Conservation (phyloP, 2,329 filamentous ascomycete species). For the Cryphonectria parasitica region DNA sequence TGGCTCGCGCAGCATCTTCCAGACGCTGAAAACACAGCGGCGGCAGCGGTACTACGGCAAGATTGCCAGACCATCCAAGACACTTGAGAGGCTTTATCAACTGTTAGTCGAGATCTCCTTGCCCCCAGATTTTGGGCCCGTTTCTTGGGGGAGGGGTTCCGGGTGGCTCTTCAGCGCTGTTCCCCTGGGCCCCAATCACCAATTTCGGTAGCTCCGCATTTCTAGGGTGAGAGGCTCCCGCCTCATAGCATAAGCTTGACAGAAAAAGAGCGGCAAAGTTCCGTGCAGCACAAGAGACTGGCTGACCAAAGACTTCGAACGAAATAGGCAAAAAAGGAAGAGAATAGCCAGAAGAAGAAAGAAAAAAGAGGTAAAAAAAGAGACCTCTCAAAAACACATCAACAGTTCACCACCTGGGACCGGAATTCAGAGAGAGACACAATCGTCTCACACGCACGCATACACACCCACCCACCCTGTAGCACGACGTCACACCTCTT, state of each 20-base stretch:
- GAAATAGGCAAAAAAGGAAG: no score
- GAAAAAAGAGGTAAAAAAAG: no score
- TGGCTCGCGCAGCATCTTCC: background rate
- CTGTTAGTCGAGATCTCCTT: background rate
- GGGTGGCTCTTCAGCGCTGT: background rate
- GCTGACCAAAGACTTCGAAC: background rate
- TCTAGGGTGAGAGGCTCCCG: slow-evolving; percentile 18
- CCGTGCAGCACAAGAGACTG: background rate
- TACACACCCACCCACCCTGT: background rate
- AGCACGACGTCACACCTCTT: slow-evolving; percentile 10
- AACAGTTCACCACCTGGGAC: background rate
- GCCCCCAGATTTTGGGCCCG: background rate
- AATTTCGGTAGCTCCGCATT: slow-evolving; percentile 17
- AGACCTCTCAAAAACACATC: background rate
- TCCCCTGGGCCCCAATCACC: background rate
- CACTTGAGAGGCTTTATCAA: background rate
- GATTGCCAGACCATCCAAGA: background rate
- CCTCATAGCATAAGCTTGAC: background rate
- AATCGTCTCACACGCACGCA: background rate
- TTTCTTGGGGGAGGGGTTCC: background rate
- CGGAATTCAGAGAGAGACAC: background rate
- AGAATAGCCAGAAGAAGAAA: no score
- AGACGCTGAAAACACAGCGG: background rate
- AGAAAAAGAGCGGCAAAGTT: background rate
- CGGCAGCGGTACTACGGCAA: background rate